A percentile compares a stretch with the other conserved stretches of the same genome.
phyloP scores from a whole-genome alignment of 176 grass and related monocot genomes.

The Ensete ventricosum region DNA sequence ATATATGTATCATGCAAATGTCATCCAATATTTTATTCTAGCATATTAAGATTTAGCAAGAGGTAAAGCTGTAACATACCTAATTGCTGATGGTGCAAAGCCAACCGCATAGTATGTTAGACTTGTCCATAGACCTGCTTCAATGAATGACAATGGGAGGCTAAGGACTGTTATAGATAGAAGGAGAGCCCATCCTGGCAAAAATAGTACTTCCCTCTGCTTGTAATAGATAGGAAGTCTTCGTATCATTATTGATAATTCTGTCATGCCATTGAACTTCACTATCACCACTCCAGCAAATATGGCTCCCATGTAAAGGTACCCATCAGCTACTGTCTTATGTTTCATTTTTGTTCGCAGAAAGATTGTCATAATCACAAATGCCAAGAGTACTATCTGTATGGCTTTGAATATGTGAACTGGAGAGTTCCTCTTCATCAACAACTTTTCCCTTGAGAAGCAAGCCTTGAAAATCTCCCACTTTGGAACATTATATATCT shows the following conservation, averaged over 20 bases:
- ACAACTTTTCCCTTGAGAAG: slow-evolving; percentile 74
- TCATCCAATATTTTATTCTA: not conserved
- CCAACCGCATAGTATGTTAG: slow-evolving; percentile 91
- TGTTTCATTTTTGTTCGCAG: slow-evolving; percentile 73
- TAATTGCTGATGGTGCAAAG: slow-evolving; percentile 70
- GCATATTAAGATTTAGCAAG: slow-evolving; percentile 7
- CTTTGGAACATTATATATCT: slow-evolving; percentile 42
- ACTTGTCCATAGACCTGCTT: slow-evolving; percentile 73
- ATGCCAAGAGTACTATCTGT: slow-evolving; percentile 69
- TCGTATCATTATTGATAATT: slow-evolving; percentile 86
- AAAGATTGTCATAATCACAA: slow-evolving; percentile 80
- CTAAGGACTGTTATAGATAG: slow-evolving; percentile 71
- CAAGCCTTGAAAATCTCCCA: slow-evolving; percentile 90
- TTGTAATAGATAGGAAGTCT: slow-evolving; percentile 90
- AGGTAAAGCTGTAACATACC: slow-evolving; percentile 35
- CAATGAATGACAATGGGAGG: slow-evolving; percentile 66
- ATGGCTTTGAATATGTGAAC: slow-evolving; percentile 90
- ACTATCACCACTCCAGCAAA: slow-evolving; percentile 69
- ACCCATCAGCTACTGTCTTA: slow-evolving; percentile 57
- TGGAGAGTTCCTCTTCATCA: slow-evolving; percentile 70
- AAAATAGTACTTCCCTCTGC: slow-evolving; percentile 67
- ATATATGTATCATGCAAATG: not conserved
- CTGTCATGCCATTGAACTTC: slow-evolving; percentile 97
- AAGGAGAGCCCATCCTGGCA: slow-evolving; percentile 91
- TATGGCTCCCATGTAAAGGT: slow-evolving; percentile 76